Percentiles rank a stretch among this genome's conserved stretches.
phyloP scores from a whole-genome alignment of 768 basidiomycete genomes.

The Lenzites betulinus region DNA sequence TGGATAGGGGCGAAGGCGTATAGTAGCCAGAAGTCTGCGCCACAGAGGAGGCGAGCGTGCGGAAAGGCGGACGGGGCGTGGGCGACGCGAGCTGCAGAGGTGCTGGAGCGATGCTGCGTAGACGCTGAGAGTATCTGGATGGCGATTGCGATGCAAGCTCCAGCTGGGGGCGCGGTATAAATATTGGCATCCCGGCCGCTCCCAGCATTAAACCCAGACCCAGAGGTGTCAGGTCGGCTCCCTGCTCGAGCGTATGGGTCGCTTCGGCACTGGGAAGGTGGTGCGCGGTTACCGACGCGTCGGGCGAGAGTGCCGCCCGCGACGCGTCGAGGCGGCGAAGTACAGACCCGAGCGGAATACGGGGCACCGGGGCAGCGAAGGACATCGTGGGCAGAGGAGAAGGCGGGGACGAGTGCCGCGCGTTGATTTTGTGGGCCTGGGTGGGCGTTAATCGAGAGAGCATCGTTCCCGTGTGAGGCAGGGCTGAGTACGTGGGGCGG shows the following conservation, averaged over 20 bases:
- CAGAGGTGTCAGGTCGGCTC: background rate
- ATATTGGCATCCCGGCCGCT: slow-evolving; percentile 2
- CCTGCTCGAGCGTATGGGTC: background rate
- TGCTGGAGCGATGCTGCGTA: slow-evolving; percentile 23
- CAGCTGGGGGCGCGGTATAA: background rate
- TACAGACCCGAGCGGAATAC: slow-evolving; percentile 10
- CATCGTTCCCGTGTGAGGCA: slow-evolving; percentile 10
- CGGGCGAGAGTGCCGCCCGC: slow-evolving; percentile 8
- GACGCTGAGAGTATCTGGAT: slow-evolving; percentile 20
- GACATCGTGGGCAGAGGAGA: slow-evolving; percentile 12
- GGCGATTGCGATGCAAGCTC: slow-evolving; percentile 9
- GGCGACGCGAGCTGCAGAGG: slow-evolving; percentile 20
- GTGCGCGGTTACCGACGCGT: background rate
- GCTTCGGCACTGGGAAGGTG: background rate
- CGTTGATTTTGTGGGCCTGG: slow-evolving; percentile 5
- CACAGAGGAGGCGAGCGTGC: background rate
- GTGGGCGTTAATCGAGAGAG: slow-evolving; percentile 9
- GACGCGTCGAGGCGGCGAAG: slow-evolving; percentile 7
- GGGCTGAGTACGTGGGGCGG: slow-evolving; percentile 9
- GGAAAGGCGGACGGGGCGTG: slow-evolving; percentile 11
- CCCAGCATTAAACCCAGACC: slow-evolving; percentile 13
- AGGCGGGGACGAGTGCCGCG: background rate
- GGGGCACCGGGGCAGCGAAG: slow-evolving; percentile 9
- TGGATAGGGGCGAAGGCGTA: no score
- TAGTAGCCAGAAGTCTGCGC: background rate